A percentile compares a stretch with the other conserved stretches of the same genome.
Conservation (phyloP, 257 asterid species). For the Capsicum pubescens region DNA sequence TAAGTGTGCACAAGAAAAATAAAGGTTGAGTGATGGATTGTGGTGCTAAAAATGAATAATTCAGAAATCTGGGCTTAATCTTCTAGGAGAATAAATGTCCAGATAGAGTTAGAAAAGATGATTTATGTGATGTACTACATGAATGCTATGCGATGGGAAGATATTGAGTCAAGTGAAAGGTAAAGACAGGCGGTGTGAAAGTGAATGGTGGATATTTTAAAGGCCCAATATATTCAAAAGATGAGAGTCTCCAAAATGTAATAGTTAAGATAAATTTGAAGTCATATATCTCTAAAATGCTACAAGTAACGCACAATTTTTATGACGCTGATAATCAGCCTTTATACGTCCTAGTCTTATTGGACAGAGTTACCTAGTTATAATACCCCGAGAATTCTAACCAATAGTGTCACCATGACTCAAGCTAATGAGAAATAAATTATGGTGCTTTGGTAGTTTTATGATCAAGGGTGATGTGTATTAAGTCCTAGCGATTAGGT, state of each 20-base stretch:
- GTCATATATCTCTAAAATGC: neutral
- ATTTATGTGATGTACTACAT: neutral
- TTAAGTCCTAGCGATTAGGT: too few relatives aligned
- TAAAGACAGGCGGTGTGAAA: neutral
- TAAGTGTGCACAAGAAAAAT: too few relatives aligned
- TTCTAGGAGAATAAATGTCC: neutral
- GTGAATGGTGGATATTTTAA: neutral
- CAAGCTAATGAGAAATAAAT: too few relatives aligned
- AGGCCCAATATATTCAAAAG: neutral
- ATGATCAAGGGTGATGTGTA: too few relatives aligned
- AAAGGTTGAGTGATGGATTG: neutral
- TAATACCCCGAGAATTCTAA: too few relatives aligned
- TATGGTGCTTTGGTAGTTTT: too few relatives aligned
- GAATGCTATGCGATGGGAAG: neutral
- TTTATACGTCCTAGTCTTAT: too few relatives aligned
- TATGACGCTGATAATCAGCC: neutral
- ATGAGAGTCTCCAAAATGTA: neutral
- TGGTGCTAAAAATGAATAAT: neutral
- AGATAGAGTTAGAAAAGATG: constrained; percentile 1
- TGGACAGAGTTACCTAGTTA: too few relatives aligned
- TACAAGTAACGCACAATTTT: neutral
- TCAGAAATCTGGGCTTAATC: neutral
- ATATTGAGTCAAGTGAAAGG: neutral
- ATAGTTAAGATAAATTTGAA: neutral
- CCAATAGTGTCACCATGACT: too few relatives aligned